These are phyloP conservation scores for Puccinia hordei DNA, from an alignment of 1,284 basidiomycete species.

Conservation along the genomic window DNA sequence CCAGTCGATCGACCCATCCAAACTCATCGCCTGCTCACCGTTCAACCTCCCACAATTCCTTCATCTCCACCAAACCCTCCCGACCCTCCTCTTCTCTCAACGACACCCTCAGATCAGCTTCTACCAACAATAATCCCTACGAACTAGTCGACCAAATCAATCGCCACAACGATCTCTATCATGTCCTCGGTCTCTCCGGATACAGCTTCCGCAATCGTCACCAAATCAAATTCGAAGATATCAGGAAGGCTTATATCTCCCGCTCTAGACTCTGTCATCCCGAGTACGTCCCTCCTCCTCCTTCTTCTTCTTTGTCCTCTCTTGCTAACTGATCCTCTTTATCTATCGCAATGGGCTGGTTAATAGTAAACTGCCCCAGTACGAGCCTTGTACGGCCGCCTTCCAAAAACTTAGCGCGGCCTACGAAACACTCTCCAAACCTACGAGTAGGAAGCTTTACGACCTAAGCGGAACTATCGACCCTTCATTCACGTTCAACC, in stretches of 20 bases:
- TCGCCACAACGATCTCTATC: constrained; percentile 32
- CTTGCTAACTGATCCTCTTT: too few species aligned
- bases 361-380: constrained; percentile 57
- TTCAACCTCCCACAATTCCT: background rate
- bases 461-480: constrained; percentile 55
- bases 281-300: constrained; percentile 14
- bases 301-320: background rate
- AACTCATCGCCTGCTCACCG: background rate
- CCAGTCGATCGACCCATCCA: background rate
- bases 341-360: too few species aligned
- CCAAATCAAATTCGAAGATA: constrained; percentile 42
- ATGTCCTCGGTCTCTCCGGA: constrained; percentile 16
- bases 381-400: constrained; percentile 57
- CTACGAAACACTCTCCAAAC: constrained; percentile 58
- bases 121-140: background rate
- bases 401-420: constrained; percentile 60
- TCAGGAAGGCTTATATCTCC: constrained; percentile 43
- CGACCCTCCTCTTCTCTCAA: background rate
- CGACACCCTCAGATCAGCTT: background rate
- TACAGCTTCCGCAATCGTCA: constrained; percentile 7
- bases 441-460: constrained; percentile 56
- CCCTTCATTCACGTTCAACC: constrained; percentile 10
- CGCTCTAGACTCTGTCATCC: constrained; percentile 44
- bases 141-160: constrained; percentile 46
- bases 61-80: background rate